phyloP scores from a whole-genome alignment of 371 early-diverging fungal genomes.

The Mucor lusitanicus region DNA sequence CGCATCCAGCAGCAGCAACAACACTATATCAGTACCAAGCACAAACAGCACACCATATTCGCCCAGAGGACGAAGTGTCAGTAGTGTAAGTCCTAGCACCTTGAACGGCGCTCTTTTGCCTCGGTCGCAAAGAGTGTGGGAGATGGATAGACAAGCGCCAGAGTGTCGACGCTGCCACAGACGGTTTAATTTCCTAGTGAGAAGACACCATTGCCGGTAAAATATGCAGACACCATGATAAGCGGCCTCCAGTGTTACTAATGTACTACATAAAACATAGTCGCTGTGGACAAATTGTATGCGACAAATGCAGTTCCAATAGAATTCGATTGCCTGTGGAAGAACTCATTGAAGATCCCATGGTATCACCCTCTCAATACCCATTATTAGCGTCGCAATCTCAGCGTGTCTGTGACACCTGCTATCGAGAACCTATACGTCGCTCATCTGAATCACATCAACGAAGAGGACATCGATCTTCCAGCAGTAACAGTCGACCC shows the following conservation, averaged over 20 bases:
- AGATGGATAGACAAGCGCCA: slow-evolving; percentile 62
- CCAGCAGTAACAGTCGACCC: not conserved
- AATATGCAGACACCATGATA: not conserved
- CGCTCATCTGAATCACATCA: slow-evolving; percentile 18
- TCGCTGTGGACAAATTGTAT: slow-evolving; percentile 77
- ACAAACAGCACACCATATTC: not conserved
- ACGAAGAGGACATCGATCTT: slow-evolving; percentile 8
- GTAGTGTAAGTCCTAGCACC: slow-evolving; percentile 7
- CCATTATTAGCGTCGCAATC: slow-evolving; percentile 36
- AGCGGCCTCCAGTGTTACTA: not conserved
- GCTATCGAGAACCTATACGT: slow-evolving; percentile 30
- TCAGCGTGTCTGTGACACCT: slow-evolving; percentile 52
- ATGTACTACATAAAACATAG: slow-evolving; percentile 12
- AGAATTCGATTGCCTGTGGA: slow-evolving; percentile 38
- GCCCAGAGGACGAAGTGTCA: slow-evolving; percentile 11
- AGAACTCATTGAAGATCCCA: slow-evolving; percentile 48
- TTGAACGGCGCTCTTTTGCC: slow-evolving; percentile 5
- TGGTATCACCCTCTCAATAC: slow-evolving; percentile 42
- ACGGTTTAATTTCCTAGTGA: slow-evolving; percentile 61
- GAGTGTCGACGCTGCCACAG: slow-evolving; percentile 64
- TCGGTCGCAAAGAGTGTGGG: slow-evolving; percentile 54
- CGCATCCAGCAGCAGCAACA: not conserved
- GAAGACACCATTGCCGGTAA: slow-evolving; percentile 74
- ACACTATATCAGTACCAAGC: not conserved
- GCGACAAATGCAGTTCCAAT: slow-evolving; percentile 65